Evolutionary conservation across 208 protist species (phyloP).

Genomic region (Trypanosomatidae sp.): DNA sequence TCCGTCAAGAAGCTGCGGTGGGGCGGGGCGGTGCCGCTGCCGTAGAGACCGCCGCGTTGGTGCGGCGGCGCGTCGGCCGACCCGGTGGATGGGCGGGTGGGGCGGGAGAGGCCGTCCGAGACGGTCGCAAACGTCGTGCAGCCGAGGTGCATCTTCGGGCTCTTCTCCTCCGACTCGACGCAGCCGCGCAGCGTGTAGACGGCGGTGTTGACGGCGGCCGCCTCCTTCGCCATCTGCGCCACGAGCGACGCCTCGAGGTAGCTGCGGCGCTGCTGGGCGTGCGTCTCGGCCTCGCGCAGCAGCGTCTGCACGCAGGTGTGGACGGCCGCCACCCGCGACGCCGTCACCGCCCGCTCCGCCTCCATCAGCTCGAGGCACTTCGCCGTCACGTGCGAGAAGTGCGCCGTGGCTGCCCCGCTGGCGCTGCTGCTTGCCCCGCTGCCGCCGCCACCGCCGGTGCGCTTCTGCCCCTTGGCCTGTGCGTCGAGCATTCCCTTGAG

Average conservation of each 20-base stretch:
- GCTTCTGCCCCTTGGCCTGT: slow-evolving; percentile 34
- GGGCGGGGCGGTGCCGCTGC: too few relatives aligned
- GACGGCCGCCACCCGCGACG: slow-evolving; percentile 13
- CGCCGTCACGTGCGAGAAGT: slow-evolving; percentile 12
- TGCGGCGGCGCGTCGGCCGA: too few relatives aligned
- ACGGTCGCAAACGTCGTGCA: slow-evolving; percentile 65
- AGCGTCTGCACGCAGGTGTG: slow-evolving; percentile 18
- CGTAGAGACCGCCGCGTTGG: too few relatives aligned
- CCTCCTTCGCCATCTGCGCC: slow-evolving; percentile 42
- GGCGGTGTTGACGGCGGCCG: slow-evolving; percentile 76
- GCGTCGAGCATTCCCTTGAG: slow-evolving; percentile 34
- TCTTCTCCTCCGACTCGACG: slow-evolving; percentile 73
- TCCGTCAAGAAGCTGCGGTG: slow-evolving; percentile 68
- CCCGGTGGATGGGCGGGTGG: too few relatives aligned
- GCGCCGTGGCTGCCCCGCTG: not conserved
- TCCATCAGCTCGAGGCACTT: slow-evolving; percentile 35
- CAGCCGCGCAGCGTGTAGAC: slow-evolving; percentile 70
- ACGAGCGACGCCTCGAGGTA: slow-evolving; percentile 32
- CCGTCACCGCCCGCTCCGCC: slow-evolving; percentile 12
- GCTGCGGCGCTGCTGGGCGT: slow-evolving; percentile 20
- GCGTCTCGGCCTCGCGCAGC: slow-evolving; percentile 26
- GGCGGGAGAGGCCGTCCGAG: too few relatives aligned
- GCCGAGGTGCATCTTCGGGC: slow-evolving; percentile 75
- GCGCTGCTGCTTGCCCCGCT: not conserved
- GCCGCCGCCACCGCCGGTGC: slow-evolving; percentile 26